Evolutionary conservation across 1,284 basidiomycete genomes (phyloP).

Genomic region (Singerocomus rubriflavus): DNA sequence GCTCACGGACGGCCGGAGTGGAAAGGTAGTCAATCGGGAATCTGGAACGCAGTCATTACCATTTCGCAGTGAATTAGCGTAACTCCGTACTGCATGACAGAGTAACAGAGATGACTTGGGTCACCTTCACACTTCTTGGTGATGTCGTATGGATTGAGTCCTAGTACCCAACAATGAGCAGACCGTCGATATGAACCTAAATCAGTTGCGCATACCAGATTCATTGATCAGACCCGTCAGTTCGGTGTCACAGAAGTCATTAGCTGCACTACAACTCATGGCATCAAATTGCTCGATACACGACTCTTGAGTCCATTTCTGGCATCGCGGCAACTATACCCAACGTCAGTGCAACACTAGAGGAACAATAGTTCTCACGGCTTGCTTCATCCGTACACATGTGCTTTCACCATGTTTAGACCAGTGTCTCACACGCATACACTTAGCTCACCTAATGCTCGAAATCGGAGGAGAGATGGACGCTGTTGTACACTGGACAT

Average conservation of each 20-base stretch:
- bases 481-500: constrained; percentile 45
- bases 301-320: constrained; percentile 42
- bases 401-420: constrained; percentile 27
- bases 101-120: constrained; percentile 44
- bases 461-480: constrained; percentile 38
- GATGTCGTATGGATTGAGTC: constrained; percentile 58
- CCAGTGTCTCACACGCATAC: constrained; percentile 4
- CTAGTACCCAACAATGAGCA: constrained; percentile 23
- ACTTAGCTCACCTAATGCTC: constrained; percentile 5
- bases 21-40: constrained; percentile 53
- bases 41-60: constrained; percentile 30
- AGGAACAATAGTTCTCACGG: constrained; percentile 30
- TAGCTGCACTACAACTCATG: constrained; percentile 51
- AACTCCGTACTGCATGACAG: constrained; percentile 39
- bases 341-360: not conserved
- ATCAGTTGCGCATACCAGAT: constrained; percentile 31
- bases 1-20: constrained; percentile 40
- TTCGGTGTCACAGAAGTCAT: constrained; percentile 42
- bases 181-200: not conserved
- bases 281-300: constrained; percentile 48
- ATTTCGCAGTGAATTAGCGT: not conserved
- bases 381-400: constrained; percentile 47
- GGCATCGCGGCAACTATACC: constrained; percentile 42
- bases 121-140: constrained; percentile 50
- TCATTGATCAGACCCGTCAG: constrained; percentile 31